Evolutionary conservation across 768 basidiomycete species (phyloP), one percentile per base, ranked within the genome.

Genomic region (Suillus ampliporus): DNA sequence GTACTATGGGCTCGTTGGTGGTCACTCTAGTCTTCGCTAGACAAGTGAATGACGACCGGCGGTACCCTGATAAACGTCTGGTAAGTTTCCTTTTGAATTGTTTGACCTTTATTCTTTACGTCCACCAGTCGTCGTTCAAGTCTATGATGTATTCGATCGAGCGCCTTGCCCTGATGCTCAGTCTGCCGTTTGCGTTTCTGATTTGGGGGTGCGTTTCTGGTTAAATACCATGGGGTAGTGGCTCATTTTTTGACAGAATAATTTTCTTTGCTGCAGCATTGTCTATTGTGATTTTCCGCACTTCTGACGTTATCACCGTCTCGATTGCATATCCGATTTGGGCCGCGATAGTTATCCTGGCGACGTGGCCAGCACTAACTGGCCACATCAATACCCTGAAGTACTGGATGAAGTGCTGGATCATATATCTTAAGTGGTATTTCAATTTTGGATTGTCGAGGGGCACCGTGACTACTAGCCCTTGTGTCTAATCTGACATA

Each of bases 1-100:
- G 73, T 21, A 76, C 71, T 56, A 61, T 81, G 40, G 74, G 73
- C 4, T 73, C 73, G 44, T 71, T 78, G 53, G 58, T 81, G 43
- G 67, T 79, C 19, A 74, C 74, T 5, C 65, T 78, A 15, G 58
- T 79, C 26, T 72, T 82, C 0, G 66, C 72, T 21, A 74, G 78
- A 21, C 77, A 79, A 51, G 76, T 79, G 63, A 73, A 76, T 28
- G 66, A 67, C 1, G 71, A 67, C 47, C 61, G 66, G 9, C 65
- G 68, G 14, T 65, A 64, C 2, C 65, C 68, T 9, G 71, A 69
- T 1, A 48, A 60, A 1, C 72, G 71, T 52, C 73, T 74, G 23
- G 80, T 81, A 35, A 58, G 74, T 61, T 11, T 79, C 70, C 57
- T 75, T 68, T 53, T 17, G n/a, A n/a, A n/a, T 28, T 23, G 5